Evolutionary conservation across 805 yeast genomes (phyloP), one percentile per base, ranked within the genome.

Genomic region (Metschnikowia orientalis): DNA sequence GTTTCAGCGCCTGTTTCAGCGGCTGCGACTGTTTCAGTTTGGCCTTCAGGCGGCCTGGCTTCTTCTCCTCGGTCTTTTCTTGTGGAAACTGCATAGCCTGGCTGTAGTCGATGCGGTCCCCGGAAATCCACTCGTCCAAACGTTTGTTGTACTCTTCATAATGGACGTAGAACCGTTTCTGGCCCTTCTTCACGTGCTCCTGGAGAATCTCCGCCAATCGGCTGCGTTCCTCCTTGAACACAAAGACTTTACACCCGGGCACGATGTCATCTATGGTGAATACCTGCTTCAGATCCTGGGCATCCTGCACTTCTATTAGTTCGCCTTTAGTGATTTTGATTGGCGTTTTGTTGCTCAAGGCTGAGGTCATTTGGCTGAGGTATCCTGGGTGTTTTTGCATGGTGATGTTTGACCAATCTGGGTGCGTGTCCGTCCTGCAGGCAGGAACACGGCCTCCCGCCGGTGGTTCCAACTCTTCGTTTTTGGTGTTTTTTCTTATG

Each of bases 81-180:
- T 74, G 77, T 0, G 96, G 96, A 42, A 77, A 65, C 12, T 74
- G 73, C 35, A 90, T 75, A 0, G 86, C 86, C 35, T 77, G 65
- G n/a, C 69, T 63, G 34, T 78, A 71, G 54, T 87, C 85, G 8
- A 92, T 78, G 32, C 94, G 70, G 22, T 77, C 79, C 4, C 75
- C 68, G 13, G 72, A 67, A 5, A 92, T 76, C 97, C 97, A 90
- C 57, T 92, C 98, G 63, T 92, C 99, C 47, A 92, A 71, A 57
- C 99, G 82, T 42, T 92, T 92, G 66, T 92, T 92, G 67, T 81
- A 92, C 47, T 89, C 95, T 33, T 79, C 86, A 61, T 88, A 92
- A 58, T 92, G 99, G 18, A 92, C 95, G 55, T 92, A 92, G 57
- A 81, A 89, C 44, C 77, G 84, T 19, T 78, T 76, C 40, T 82